Evolutionary conservation across 78 protist genomes (phyloP).

Genomic region (Salpingoeca rosetta): DNA sequence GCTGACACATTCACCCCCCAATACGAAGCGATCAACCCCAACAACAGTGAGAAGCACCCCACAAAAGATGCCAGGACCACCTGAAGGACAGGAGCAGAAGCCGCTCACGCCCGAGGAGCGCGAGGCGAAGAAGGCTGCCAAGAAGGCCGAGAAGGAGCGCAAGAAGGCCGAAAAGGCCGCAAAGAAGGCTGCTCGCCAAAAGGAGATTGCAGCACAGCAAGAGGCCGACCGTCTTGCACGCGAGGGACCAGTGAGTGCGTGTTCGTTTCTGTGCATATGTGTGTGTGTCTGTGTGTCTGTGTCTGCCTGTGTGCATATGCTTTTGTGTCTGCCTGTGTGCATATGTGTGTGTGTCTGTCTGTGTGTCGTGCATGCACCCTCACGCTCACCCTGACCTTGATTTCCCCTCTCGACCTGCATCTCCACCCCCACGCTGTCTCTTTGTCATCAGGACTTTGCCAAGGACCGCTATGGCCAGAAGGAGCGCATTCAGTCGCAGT

Average conservation of each 20-base stretch:
- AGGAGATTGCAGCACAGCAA: neutral
- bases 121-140: neutral
- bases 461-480: slow-evolving; percentile 15
- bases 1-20: too few species aligned
- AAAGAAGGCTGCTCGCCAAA: neutral
- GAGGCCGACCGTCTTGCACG: neutral
- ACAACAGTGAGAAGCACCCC: too few species aligned
- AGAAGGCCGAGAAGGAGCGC: neutral
- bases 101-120: too few species aligned
- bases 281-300: neutral
- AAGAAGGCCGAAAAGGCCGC: neutral
- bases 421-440: too few species aligned
- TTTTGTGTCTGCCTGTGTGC: neutral
- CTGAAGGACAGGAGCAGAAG: too few species aligned
- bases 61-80: too few species aligned
- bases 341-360: neutral
- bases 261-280: neutral
- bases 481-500: slow-evolving; percentile 1
- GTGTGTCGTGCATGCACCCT: too few species aligned
- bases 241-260: neutral
- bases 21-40: too few species aligned
- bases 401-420: too few species aligned
- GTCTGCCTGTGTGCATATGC: neutral
- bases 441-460: slow-evolving; percentile 5
- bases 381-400: too few species aligned